Evolutionary conservation across 2,329 filamentous ascomycete species (phyloP).

Genomic region (Didymosphaeria variabile): DNA sequence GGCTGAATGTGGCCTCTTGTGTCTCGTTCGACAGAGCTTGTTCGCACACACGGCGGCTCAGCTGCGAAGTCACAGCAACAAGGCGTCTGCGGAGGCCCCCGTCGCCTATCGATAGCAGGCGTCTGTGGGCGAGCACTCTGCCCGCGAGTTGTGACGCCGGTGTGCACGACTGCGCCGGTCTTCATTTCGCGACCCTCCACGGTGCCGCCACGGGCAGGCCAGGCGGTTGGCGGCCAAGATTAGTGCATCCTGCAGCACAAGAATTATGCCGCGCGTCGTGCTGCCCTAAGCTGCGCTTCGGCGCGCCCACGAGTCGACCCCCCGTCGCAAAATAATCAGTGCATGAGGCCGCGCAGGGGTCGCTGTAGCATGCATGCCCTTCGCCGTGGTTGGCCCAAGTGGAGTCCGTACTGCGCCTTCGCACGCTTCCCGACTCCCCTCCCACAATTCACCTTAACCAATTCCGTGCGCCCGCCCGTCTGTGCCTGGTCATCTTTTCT

Average conservation of each 20-base stretch:
- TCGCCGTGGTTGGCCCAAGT: slow-evolving; percentile 44
- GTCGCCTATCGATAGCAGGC: background rate
- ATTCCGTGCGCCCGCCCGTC: slow-evolving; percentile 48
- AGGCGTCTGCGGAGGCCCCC: too few relatives aligned
- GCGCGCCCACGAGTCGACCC: slow-evolving; percentile 45
- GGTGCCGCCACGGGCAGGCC: slow-evolving; percentile 38
- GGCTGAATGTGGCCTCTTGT: slow-evolving; percentile 30
- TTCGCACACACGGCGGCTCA: too few relatives aligned
- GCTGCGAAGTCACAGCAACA: too few relatives aligned
- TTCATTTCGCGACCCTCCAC: slow-evolving; percentile 44
- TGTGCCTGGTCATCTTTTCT: slow-evolving; percentile 55
- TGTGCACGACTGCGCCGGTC: slow-evolving; percentile 43
- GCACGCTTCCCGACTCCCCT: slow-evolving; percentile 40
- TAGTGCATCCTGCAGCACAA: slow-evolving; percentile 47
- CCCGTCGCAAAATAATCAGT: slow-evolving; percentile 42
- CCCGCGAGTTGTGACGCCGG: slow-evolving; percentile 26
- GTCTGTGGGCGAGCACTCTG: slow-evolving; percentile 19
- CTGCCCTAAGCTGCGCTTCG: slow-evolving; percentile 41
- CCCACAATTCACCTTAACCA: slow-evolving; percentile 43
- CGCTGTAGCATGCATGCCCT: slow-evolving; percentile 39
- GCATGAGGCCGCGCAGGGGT: slow-evolving; percentile 48
- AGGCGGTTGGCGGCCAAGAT: slow-evolving; percentile 44
- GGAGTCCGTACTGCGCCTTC: slow-evolving; percentile 50
- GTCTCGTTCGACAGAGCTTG: slow-evolving; percentile 33
- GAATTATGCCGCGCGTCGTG: slow-evolving; percentile 50